These are phyloP conservation scores for Kodamaea lidongshanica DNA, from an alignment of 805 yeast species.

Conservation along the genomic window DNA sequence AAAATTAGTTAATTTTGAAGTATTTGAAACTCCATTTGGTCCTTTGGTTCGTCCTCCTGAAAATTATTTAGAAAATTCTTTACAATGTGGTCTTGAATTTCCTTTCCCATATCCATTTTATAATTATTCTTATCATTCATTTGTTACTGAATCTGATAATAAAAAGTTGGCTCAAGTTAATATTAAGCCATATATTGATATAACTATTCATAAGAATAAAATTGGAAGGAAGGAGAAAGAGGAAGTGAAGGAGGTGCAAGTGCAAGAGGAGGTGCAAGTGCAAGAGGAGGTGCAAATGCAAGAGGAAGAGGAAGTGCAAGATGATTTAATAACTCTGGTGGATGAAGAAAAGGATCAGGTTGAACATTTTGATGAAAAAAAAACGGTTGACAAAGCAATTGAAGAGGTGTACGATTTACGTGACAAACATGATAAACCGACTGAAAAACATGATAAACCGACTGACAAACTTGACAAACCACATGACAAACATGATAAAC, in stretches of 20 bases:
- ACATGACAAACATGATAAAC: no score
- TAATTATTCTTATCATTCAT: conserved; percentile 37
- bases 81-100: conserved; percentile 37
- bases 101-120: conserved; percentile 43
- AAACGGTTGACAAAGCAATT: conserved; percentile 3
- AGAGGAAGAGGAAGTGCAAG: conserved; percentile 9
- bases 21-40: conserved; percentile 32
- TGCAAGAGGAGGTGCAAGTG: conserved; percentile 6
- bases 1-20: conserved; percentile 29
- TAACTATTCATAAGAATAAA: conserved; percentile 18
- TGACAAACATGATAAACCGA: no score
- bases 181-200: conserved; percentile 33
- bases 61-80: conserved; percentile 28
- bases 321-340: no score
- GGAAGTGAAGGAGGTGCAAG: not conserved
- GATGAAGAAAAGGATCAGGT: conserved; percentile 8
- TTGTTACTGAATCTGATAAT: conserved; percentile 21
- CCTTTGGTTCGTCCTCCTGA: conserved; percentile 35
- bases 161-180: conserved; percentile 22
- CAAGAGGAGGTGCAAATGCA: conserved; percentile 8
- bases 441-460: no score
- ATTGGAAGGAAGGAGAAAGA: conserved; percentile 1
- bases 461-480: no score
- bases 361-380: conserved; percentile 6
- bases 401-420: no score